Evolutionary conservation across 768 basidiomycete species (phyloP).

Genomic region (Kwoniella sp.): DNA sequence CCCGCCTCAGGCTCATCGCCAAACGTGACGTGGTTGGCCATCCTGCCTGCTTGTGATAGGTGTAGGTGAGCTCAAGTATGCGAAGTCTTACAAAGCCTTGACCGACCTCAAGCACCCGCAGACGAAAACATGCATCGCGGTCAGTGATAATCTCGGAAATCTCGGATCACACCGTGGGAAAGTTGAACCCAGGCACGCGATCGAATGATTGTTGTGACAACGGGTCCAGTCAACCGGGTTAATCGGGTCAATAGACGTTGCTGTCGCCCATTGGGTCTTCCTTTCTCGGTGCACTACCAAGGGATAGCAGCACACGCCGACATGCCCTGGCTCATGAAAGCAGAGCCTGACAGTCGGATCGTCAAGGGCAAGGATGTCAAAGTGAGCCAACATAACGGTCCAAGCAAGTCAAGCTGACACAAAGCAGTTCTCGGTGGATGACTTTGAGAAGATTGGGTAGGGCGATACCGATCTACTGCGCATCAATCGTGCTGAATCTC

Average conservation of each 20-base stretch:
- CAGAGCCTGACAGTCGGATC: slow-evolving; percentile 50
- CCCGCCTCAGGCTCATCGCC: not conserved
- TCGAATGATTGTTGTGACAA: no score
- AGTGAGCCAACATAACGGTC: slow-evolving; percentile 20
- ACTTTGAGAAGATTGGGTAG: slow-evolving; percentile 46
- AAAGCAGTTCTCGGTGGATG: slow-evolving; percentile 48
- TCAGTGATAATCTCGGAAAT: no score
- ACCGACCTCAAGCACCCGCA: no score
- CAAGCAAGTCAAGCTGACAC: not conserved
- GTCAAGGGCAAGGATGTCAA: slow-evolving; percentile 52
- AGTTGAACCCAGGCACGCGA: no score
- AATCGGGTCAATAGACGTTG: not conserved
- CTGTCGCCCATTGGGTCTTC: no score
- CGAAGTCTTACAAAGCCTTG: no score
- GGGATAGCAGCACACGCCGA: no score
- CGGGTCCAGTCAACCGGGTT: not conserved
- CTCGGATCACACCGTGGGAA: no score
- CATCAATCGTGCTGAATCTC: not conserved
- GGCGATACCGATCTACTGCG: not conserved
- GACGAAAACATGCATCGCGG: no score
- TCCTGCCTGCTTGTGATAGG: not conserved
- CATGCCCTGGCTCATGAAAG: slow-evolving; percentile 51
- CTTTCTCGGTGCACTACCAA: not conserved
- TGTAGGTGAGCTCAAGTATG: no score
- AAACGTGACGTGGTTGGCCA: slow-evolving; percentile 5